Evolutionary conservation across 768 basidiomycete genomes (phyloP).

Genomic region (Kwoniella dejecticola): DNA sequence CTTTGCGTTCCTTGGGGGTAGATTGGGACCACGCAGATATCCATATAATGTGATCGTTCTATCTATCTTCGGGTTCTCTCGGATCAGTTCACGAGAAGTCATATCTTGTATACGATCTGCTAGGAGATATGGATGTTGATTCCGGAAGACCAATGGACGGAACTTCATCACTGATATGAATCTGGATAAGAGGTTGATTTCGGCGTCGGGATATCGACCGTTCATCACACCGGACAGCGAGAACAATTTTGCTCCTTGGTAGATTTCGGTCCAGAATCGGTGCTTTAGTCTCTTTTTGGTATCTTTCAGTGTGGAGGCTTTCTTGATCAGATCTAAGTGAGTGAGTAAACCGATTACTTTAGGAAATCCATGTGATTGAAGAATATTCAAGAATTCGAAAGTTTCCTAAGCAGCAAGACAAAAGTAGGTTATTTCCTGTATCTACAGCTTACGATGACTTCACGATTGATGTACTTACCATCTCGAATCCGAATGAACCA

Average conservation of each 20-base stretch:
- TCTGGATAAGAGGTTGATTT: constrained; percentile 91
- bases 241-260: constrained; percentile 96
- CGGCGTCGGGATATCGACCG: constrained; percentile 93
- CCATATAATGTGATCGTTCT: constrained; percentile 93
- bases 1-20: constrained; percentile 60
- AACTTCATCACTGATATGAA: constrained; percentile 99
- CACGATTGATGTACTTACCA: constrained; percentile 67
- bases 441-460: not conserved
- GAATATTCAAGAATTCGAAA: constrained; percentile 95
- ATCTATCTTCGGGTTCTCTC: constrained; percentile 83
- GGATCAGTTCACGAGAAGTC: constrained; percentile 80
- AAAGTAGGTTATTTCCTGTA: not conserved
- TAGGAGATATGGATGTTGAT: constrained; percentile 90
- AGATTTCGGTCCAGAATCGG: constrained; percentile 99
- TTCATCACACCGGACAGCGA: constrained; percentile 96
- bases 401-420: constrained; percentile 69
- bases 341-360: constrained; percentile 96
- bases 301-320: constrained; percentile 75
- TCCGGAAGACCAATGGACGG: constrained; percentile 92
- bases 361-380: constrained; percentile 96
- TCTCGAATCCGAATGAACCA: constrained; percentile 96
- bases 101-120: constrained; percentile 94
- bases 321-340: constrained; percentile 96
- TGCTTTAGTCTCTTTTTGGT: constrained; percentile 95
- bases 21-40: constrained; percentile 74